These are phyloP conservation scores for Fragilaria crotonensis DNA, from an alignment of 108 stramenopile genomes.

Conservation along the genomic window DNA sequence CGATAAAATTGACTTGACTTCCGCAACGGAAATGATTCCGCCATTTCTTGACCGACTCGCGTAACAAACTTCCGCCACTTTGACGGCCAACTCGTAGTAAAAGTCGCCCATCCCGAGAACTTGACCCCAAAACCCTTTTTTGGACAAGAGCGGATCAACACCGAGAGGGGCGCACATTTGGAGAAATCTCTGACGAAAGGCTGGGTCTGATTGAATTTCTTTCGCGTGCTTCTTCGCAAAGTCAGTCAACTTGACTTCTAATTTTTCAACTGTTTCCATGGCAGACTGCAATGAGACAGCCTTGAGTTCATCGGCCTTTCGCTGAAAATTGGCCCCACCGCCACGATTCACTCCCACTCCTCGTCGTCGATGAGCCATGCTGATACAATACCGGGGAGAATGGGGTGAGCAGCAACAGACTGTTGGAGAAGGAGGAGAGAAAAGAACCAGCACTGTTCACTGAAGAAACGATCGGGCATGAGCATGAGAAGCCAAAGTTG, in stretches of 20 bases:
- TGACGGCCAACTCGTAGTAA: constrained; percentile 97
- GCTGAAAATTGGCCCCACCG: constrained; percentile 16
- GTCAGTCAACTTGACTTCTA: constrained; percentile 60
- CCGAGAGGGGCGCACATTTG: constrained; percentile 90
- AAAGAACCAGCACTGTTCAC: too few species aligned
- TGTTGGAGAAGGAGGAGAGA: too few species aligned
- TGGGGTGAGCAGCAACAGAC: too few species aligned
- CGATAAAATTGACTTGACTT: constrained; percentile 61
- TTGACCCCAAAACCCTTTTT: constrained; percentile 69
- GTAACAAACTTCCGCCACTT: constrained; percentile 91
- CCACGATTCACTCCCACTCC: constrained; percentile 18
- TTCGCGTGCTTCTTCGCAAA: constrained; percentile 92
- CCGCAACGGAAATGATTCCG: constrained; percentile 85
- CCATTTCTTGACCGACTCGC: constrained; percentile 88
- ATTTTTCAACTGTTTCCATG: constrained; percentile 68
- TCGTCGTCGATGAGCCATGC: constrained; percentile 21
- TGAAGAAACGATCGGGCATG: too few species aligned
- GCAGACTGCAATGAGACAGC: constrained; percentile 62
- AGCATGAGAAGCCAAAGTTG: too few species aligned
- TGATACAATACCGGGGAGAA: too few species aligned
- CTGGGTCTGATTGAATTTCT: constrained; percentile 83
- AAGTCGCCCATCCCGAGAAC: constrained; percentile 84
- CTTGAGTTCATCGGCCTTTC: constrained; percentile 83
- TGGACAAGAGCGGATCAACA: constrained; percentile 73
- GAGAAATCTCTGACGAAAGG: constrained; percentile 91